Percentiles rank a stretch among this genome's conserved stretches.
phyloP scores from a whole-genome alignment of 768 basidiomycete genomes.

The Rhodocollybia butyracea region DNA sequence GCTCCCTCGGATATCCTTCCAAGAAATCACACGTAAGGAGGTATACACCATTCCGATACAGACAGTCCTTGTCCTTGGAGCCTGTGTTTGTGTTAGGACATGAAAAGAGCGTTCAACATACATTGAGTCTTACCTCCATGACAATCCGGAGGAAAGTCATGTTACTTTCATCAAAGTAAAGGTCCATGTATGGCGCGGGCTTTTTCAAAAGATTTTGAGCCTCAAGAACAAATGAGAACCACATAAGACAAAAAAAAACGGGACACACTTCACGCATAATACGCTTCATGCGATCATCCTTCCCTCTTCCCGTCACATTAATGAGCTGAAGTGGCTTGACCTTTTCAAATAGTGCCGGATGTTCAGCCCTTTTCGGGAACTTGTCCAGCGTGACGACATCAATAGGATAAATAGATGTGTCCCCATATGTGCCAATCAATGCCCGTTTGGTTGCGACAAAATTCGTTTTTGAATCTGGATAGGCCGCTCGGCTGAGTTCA shows the following conservation, averaged over 20 bases:
- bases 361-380: conserved; percentile 21
- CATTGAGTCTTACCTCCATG: conserved; percentile 15
- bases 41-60: conserved; percentile 23
- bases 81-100: conserved; percentile 9
- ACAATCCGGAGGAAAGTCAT: conserved; percentile 27
- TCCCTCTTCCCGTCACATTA: background rate
- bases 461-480: conserved; percentile 6
- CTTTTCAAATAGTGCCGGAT: conserved; percentile 16
- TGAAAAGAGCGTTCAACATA: background rate
- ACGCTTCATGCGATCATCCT: conserved; percentile 20
- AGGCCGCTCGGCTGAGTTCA: conserved; percentile 23
- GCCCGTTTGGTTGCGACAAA: background rate
- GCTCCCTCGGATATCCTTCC: conserved; percentile 23
- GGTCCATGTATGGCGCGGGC: conserved; percentile 23
- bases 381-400: conserved; percentile 22
- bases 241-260: background rate
- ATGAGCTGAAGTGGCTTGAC: conserved; percentile 15
- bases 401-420: conserved; percentile 10
- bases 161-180: conserved; percentile 22
- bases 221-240: conserved; percentile 8
- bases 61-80: conserved; percentile 23
- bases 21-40: conserved; percentile 24
- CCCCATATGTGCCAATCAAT: conserved; percentile 9
- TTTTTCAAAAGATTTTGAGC: conserved; percentile 18
- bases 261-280: conserved; percentile 25